Base-by-base conservation (phyloP, 2,329 filamentous ascomycete species). In the Pseudopithomyces chartarum region DNA sequence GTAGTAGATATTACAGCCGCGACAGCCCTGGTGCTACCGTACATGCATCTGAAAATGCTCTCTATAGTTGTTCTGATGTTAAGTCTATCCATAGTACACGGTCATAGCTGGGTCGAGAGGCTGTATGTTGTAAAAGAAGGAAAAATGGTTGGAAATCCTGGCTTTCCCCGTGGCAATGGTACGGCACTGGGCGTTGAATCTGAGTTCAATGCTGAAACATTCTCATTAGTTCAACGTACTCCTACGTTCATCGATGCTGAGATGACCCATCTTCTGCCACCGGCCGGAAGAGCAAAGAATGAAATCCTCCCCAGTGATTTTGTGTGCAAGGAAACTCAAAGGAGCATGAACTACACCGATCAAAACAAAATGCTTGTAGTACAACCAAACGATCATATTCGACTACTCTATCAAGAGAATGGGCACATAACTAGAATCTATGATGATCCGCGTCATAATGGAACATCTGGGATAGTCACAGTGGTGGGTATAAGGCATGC, bases 321-420 rank as follows among this genome's bases (percentile, higher is more conserved):
- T 15, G 26, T 46, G 11, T 59, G 53, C 33, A 59, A 56, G 39
- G 48, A 50, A 13, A 55, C 57, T 20, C 57, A 59, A 26, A 42
- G 43, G n/a, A 45, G 29, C 15, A 29, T 20, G 8, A 59, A 59
- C 29, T 45, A 59, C 15, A 59, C 57, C 3, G 23, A 39, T 17
- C 20, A 40, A 2, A 59, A 53, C 39, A 47, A 53, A 11, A 53
- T 53, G 48, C 49, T 59, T 5, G 11, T 39, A 49, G 57, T 48
- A 38, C 47, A 26, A 12, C 42, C 48, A n/a, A 46, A 42, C 47
- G 57, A 59, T 33, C 33, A 43, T 10, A 34, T 59, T 13, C 12
- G 48, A 32, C 39, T 59, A 15, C 26, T 59, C 36, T 56, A 59
- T 43, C 43, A 53, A 43, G 57, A 59, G 45, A 59, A 59, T 32